Evolutionary conservation across 345 rosid genomes (phyloP).

Genomic region (Salix caprea): DNA sequence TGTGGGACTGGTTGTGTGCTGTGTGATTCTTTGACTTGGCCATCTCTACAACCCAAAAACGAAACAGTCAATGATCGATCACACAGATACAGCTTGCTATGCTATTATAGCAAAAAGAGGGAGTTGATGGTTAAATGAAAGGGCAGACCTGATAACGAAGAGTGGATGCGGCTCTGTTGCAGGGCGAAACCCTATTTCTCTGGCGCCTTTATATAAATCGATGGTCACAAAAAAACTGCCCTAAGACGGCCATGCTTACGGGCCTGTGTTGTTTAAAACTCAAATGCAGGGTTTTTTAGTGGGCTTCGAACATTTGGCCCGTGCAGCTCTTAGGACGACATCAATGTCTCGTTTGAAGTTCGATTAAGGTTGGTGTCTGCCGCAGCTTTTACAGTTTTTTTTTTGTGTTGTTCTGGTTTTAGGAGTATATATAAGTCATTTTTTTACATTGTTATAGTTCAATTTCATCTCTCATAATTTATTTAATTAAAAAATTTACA

Average conservation of each 20-base stretch:
- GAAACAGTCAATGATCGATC: not conserved
- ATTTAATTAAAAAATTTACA: no score
- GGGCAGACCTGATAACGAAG: conserved; percentile 2
- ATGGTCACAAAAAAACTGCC: not conserved
- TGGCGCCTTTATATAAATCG: not conserved
- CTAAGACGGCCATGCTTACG: not conserved
- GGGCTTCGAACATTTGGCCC: not conserved
- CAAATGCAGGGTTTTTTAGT: not conserved
- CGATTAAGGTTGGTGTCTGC: no score
- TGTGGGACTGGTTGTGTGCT: conserved; percentile 94
- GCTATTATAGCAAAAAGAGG: not conserved
- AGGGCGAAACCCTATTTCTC: conserved; percentile 11
- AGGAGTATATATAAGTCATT: no score
- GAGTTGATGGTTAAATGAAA: not conserved
- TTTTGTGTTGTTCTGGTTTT: no score
- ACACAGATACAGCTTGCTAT: not conserved
- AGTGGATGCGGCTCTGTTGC: not conserved
- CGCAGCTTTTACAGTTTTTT: no score
- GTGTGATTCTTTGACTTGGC: conserved; percentile 99
- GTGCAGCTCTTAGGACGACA: not conserved
- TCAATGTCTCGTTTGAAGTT: no score
- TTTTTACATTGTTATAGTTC: no score
- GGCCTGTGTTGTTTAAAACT: not conserved
- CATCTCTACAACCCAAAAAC: conserved; percentile 45
- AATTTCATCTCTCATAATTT: no score